Percentiles rank a stretch among this genome's conserved stretches.
These are phyloP conservation scores for Boletus vinaceobasis DNA, from an alignment of 768 basidiomycete genomes.

Conservation along the genomic window DNA sequence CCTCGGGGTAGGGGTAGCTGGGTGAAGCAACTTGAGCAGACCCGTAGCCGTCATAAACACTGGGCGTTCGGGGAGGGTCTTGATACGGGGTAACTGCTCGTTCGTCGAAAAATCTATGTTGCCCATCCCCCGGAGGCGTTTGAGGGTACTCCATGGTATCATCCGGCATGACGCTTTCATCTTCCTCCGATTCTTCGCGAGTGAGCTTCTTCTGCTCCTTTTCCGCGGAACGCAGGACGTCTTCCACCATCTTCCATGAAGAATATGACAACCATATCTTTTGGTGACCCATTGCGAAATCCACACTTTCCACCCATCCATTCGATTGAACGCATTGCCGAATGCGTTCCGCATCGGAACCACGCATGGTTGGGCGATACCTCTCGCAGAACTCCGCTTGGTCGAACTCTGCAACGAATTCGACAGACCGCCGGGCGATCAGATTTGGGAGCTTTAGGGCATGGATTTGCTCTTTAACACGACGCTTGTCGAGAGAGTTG, in stretches of 20 bases:
- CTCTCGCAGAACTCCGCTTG: conserved; percentile 50
- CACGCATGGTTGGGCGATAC: conserved; percentile 50
- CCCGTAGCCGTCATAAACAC: conserved; percentile 24
- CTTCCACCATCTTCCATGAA: conserved; percentile 62
- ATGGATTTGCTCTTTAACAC: conserved; percentile 56
- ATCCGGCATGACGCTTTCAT: conserved; percentile 40
- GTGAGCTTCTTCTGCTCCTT: conserved; percentile 44
- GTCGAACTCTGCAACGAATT: conserved; percentile 50
- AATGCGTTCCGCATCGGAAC: conserved; percentile 46
- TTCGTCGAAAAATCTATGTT: conserved; percentile 34
- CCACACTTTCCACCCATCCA: conserved; percentile 52
- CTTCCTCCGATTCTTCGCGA: conserved; percentile 42
- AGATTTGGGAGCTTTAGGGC: conserved; percentile 52
- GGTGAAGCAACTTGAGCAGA: conserved; percentile 23
- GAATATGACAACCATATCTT: conserved; percentile 54
- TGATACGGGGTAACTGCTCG: conserved; percentile 27
- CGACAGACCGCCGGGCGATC: conserved; percentile 45
- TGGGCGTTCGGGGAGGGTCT: conserved; percentile 30
- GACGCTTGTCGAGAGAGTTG: conserved; percentile 61
- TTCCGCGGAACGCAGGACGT: conserved; percentile 49
- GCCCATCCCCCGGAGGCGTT: conserved; percentile 23
- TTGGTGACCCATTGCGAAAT: conserved; percentile 51
- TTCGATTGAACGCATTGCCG: conserved; percentile 47
- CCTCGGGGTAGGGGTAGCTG: conserved; percentile 33
- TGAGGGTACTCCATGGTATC: conserved; percentile 43